Conservation (phyloP, 116 monocot genomes). For the Zostera marina region DNA sequence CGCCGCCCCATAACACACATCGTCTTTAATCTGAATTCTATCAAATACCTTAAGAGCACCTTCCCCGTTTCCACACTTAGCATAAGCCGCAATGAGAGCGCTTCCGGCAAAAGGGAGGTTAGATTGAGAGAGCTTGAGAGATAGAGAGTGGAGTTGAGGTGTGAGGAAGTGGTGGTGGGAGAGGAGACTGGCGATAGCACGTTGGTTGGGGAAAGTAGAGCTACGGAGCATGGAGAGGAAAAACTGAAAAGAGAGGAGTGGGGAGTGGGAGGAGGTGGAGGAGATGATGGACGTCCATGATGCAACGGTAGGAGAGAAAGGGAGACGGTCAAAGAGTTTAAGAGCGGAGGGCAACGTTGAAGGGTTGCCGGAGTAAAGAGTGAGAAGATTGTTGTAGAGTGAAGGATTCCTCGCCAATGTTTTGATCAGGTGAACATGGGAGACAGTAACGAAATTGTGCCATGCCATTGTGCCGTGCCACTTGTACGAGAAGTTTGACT, state of each 20-base stretch:
- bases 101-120: constrained; percentile 33
- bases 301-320: constrained; percentile 23
- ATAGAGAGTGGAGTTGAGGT: constrained; percentile 40
- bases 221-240: constrained; percentile 34
- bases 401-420: constrained; percentile 7
- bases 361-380: constrained; percentile 25
- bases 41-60: constrained; percentile 44
- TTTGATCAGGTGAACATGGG: constrained; percentile 23
- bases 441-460: too few species aligned
- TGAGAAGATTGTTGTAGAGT: constrained; percentile 30
- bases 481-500: too few species aligned
- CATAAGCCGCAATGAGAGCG: constrained; percentile 29
- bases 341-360: constrained; percentile 21
- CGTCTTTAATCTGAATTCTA: constrained; percentile 30
- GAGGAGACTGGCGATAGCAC: constrained; percentile 32
- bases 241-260: constrained; percentile 16
- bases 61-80: constrained; percentile 5
- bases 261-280: constrained; percentile 21
- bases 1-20: constrained; percentile 36
- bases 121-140: constrained; percentile 31
- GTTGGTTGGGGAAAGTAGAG: constrained; percentile 23
- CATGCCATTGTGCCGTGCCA: too few species aligned
- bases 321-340: constrained; percentile 39
- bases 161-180: constrained; percentile 8
- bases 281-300: constrained; percentile 45